These are phyloP conservation scores for Trametes hirsuta DNA, from an alignment of 1,284 basidiomycete species.

Conservation along the genomic window DNA sequence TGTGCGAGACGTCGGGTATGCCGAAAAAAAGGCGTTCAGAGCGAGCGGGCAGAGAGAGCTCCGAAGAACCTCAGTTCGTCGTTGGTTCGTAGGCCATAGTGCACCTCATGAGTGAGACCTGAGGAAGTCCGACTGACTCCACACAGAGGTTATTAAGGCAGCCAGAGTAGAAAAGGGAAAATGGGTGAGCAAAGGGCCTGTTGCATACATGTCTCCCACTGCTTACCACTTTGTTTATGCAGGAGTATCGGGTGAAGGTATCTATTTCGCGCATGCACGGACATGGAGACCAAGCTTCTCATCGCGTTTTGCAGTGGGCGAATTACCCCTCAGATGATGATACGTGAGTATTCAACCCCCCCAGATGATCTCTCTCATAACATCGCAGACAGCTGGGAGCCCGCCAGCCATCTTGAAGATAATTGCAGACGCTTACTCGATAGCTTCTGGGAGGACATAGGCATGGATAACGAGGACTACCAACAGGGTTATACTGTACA, in stretches of 20 bases:
- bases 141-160: slow-evolving; percentile 54
- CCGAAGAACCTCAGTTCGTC: slow-evolving; percentile 47
- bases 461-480: slow-evolving; percentile 58
- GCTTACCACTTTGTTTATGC: neutral
- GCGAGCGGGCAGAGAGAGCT: slow-evolving; percentile 4
- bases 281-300: too few relatives aligned
- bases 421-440: slow-evolving; percentile 56
- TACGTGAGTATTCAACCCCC: slow-evolving; percentile 38
- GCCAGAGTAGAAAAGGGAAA: slow-evolving; percentile 47
- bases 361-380: neutral
- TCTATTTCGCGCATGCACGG: too few relatives aligned
- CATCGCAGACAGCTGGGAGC: slow-evolving; percentile 62
- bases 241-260: slow-evolving; percentile 70
- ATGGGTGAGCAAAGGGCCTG: slow-evolving; percentile 42
- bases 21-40: slow-evolving; percentile 5
- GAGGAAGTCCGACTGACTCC: neutral
- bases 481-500: slow-evolving; percentile 42
- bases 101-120: neutral
- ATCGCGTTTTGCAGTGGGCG: slow-evolving; percentile 44
- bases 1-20: neutral
- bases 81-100: slow-evolving; percentile 46
- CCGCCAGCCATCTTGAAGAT: slow-evolving; percentile 50
- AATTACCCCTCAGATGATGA: slow-evolving; percentile 52
- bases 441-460: slow-evolving; percentile 69
- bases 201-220: too few relatives aligned